Percentiles rank a stretch among this genome's conserved stretches.
Conservation (phyloP, 2,329 filamentous ascomycete genomes). For the Aspergillus ochraceoroseus region DNA sequence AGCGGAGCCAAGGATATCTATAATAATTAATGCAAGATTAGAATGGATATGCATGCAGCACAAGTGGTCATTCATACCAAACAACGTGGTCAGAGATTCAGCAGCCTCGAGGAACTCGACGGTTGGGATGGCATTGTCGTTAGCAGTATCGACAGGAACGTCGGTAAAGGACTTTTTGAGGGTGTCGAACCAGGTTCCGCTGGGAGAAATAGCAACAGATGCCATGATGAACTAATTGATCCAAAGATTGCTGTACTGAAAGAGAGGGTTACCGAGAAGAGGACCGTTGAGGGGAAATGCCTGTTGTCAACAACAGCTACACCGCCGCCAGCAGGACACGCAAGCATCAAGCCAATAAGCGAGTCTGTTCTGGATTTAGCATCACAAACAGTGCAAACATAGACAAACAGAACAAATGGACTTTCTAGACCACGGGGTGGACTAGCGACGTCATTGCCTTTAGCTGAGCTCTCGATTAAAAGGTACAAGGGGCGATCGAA, state of each 20-base stretch:
- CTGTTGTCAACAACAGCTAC: conserved; percentile 22
- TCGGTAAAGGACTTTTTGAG: conserved; percentile 78
- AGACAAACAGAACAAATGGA: conserved; percentile 19
- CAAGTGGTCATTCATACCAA: conserved; percentile 69
- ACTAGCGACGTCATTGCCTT: conserved; percentile 32
- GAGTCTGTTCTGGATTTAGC: conserved; percentile 16
- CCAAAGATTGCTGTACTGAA: conserved; percentile 1
- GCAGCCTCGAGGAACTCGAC: conserved; percentile 85
- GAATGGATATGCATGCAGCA: no score
- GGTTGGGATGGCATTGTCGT: conserved; percentile 72
- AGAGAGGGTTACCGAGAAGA: conserved; percentile 9
- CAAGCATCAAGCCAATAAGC: conserved; percentile 26
- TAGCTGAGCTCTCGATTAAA: no score
- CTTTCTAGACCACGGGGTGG: conserved; percentile 1
- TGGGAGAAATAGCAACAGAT: conserved; percentile 20
- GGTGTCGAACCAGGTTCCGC: conserved; percentile 72
- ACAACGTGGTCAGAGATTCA: conserved; percentile 79
- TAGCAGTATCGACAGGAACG: conserved; percentile 68
- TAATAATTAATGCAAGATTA: no score
- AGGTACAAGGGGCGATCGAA: no score
- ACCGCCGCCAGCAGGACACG: conserved; percentile 31
- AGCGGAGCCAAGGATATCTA: conserved; percentile 59
- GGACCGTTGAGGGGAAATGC: conserved; percentile 10
- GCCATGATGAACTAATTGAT: conserved; percentile 27
- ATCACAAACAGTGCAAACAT: conserved; percentile 28